phyloP scores from a whole-genome alignment of 2,329 filamentous ascomycete genomes.

The Xylogone sp. region DNA sequence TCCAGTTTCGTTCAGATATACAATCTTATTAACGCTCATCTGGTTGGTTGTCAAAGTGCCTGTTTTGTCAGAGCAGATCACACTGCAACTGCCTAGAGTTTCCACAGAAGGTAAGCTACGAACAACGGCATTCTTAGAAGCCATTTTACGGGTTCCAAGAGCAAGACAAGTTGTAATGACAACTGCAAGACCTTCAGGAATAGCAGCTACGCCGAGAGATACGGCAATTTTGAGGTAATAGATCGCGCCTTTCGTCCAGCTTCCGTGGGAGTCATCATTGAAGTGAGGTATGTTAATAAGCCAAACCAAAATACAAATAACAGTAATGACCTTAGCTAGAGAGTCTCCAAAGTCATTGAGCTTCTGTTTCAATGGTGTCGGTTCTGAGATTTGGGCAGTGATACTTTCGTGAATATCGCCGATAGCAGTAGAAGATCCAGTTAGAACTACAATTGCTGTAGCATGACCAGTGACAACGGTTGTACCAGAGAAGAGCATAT shows the following conservation, averaged over 20 bases:
- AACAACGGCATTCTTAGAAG: constrained; percentile 95
- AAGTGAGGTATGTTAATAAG: constrained; percentile 98
- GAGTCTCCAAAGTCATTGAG: constrained; percentile 96
- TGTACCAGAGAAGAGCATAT: constrained; percentile 97
- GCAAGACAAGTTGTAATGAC: constrained; percentile 99
- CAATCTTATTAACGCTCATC: constrained; percentile 95
- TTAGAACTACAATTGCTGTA: constrained; percentile 84
- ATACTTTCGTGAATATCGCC: constrained; percentile 99
- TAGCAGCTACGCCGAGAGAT: constrained; percentile 94
- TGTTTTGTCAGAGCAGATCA: constrained; percentile 99
- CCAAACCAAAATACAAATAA: constrained; percentile 96
- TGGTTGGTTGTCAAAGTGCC: constrained; percentile 98
- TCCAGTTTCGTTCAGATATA: constrained; percentile 74
- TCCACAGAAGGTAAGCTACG: constrained; percentile 95
- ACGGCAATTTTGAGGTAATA: constrained; percentile 99
- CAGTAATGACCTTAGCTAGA: constrained; percentile 95
- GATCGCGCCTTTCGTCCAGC: constrained; percentile 94
- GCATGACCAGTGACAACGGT: constrained; percentile 95
- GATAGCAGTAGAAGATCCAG: constrained; percentile 87
- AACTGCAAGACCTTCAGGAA: constrained; percentile 93
- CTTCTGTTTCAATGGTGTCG: constrained; percentile 97
- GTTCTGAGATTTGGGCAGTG: constrained; percentile 94
- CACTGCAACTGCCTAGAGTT: constrained; percentile 96
- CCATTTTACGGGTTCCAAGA: constrained; percentile 97
- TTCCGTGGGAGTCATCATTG: constrained; percentile 87